Evolutionary conservation across 2,329 filamentous ascomycete genomes (phyloP), one percentile per base, ranked within the genome.

Genomic region (Ophiognomonia clavigignenti-juglandacearum): DNA sequence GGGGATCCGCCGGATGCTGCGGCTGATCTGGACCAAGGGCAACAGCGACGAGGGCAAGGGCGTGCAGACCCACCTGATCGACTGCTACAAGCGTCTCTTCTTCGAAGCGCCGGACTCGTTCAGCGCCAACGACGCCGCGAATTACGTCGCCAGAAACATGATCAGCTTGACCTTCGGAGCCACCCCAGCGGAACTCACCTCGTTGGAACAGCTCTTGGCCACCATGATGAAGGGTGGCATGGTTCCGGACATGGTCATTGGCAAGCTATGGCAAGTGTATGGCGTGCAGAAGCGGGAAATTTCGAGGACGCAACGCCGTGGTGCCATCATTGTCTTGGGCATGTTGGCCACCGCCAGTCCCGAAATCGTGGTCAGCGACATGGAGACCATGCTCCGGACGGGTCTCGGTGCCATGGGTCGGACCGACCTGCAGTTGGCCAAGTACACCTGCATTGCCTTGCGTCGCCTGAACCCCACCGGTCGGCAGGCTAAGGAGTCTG

Each of bases 21-120:
- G 92, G 44, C 75, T 98, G 18, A 98, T 98, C 64, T 98, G 93
- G 93, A 98, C 93, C 54, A 98, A 98, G 69, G 92, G 93, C 57
- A 98, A 97, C 68, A 97, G 90, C 59, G 93, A 98, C 60, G 95
- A 98, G 73, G 93, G 95, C 59, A 98, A 97, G 69, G 93, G 93
- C 47, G 91, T 98, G 2, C 95, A 98, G 63, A 88, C 87, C 2
- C 93, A 98, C 66, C 76, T 98, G 24, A 96, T 98, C 55, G 93
- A 98, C 57, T 96, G 89, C 65, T 98, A 98, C 72, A 93, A 87
- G 62, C 83, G 88, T 18, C 79, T 98, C 1, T 98, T 97, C 68
- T 98, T 98, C 59, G 89, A 96, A 61, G 91, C 95, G 0, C 93
- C 93, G 0, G 88, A 90, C 51, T 83, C 83, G 4, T 96, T 96